These are phyloP conservation scores for Cladobotryum protrusum DNA, from an alignment of 2,329 filamentous ascomycete genomes.

Conservation along the genomic window DNA sequence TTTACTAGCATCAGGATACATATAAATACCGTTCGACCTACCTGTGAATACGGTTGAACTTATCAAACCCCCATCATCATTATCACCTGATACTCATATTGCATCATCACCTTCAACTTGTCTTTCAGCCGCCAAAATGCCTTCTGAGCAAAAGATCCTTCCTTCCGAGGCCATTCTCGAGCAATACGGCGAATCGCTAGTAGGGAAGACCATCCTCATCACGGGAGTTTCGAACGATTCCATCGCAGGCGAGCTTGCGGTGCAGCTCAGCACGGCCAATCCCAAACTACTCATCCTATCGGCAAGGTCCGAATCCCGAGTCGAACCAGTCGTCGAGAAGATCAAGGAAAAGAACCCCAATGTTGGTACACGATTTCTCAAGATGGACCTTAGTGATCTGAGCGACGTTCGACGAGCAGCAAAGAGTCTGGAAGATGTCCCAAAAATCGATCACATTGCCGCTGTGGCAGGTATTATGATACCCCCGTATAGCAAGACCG, in stretches of 20 bases:
- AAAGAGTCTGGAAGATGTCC: conserved; percentile 4
- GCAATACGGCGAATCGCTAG: no score
- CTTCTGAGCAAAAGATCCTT: no score
- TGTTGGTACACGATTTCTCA: conserved; percentile 4
- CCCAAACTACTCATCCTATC: conserved; percentile 9
- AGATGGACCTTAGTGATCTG: conserved; percentile 5
- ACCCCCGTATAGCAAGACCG: conserved; percentile 11
- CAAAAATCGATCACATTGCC: conserved; percentile 8
- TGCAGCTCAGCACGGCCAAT: conserved; percentile 10
- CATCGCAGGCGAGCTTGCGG: conserved; percentile 12
- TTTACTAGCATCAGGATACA: no score
- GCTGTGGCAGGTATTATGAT: conserved; percentile 12
- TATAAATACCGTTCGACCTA: no score
- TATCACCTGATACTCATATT: no score
- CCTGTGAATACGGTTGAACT: no score
- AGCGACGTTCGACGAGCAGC: conserved; percentile 1
- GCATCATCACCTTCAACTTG: no score
- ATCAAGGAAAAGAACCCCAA: background rate
- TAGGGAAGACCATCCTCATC: conserved; percentile 4
- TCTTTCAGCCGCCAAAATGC: no score
- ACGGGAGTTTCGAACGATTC: conserved; percentile 10
- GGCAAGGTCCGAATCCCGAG: conserved; percentile 1
- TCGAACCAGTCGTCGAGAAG: background rate
- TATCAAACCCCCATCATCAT: no score
- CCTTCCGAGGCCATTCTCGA: no score